Percentiles rank a stretch among this genome's conserved stretches.
Conservation (phyloP, 208 protist species). For the Leptomonas pyrrhocoris region DNA sequence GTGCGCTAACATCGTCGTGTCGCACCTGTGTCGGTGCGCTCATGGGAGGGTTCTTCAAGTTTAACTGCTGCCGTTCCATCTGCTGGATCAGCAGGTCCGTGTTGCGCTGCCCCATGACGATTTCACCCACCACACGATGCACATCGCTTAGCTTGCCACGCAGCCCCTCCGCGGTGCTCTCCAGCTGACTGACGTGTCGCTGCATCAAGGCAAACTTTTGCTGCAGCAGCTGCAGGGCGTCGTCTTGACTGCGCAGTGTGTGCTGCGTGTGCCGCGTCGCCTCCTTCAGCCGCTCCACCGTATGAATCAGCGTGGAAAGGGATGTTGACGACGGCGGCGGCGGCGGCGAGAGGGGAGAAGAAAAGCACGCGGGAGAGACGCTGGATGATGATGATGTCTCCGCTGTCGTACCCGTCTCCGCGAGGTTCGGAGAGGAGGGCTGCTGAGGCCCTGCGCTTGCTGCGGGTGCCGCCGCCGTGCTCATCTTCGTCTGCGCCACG, state of each 20-base stretch:
- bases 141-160: slow-evolving; percentile 45
- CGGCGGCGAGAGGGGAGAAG: background rate
- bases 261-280: slow-evolving; percentile 23
- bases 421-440: background rate
- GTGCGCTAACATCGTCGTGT: background rate
- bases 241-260: slow-evolving; percentile 31
- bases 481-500: background rate
- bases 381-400: background rate
- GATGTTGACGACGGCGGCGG: background rate
- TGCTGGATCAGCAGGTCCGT: slow-evolving; percentile 69
- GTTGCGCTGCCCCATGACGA: slow-evolving; percentile 61
- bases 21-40: background rate
- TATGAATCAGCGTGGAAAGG: background rate
- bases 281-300: slow-evolving; percentile 36
- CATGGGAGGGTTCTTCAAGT: background rate
- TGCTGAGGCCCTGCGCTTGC: too few species aligned
- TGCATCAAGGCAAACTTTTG: slow-evolving; percentile 55
- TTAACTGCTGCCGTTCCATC: slow-evolving; percentile 56
- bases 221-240: slow-evolving; percentile 35
- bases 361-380: background rate
- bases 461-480: too few species aligned
- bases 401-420: background rate
- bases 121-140: slow-evolving; percentile 49
- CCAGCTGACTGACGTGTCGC: slow-evolving; percentile 49
- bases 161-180: slow-evolving; percentile 37